phyloP scores from a whole-genome alignment of 805 yeast genomes.

The Lipomyces orientalis region DNA sequence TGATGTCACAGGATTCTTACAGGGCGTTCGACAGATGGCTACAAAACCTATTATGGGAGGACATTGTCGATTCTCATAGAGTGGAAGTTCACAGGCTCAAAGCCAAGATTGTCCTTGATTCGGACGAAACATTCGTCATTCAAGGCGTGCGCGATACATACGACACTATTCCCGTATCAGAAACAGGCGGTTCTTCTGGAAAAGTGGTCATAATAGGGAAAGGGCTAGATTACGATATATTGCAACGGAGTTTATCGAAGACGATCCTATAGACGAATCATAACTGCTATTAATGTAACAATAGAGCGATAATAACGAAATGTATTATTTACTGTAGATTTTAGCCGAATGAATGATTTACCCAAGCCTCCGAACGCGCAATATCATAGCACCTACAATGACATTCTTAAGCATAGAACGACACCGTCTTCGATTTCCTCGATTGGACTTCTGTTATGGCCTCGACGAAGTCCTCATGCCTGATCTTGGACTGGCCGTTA shows the following conservation, averaged over 20 bases:
- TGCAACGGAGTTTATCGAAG: background rate
- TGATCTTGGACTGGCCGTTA: constrained; percentile 87
- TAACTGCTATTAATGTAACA: background rate
- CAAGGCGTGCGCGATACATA: constrained; percentile 96
- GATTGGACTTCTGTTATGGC: constrained; percentile 99
- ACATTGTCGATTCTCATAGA: constrained; percentile 48
- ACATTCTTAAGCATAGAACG: constrained; percentile 79
- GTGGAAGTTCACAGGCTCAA: constrained; percentile 72
- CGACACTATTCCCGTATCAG: constrained; percentile 62
- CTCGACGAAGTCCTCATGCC: constrained; percentile 97
- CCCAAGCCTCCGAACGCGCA: background rate
- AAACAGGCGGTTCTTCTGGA: constrained; percentile 47
- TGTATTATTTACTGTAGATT: background rate
- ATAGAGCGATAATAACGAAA: background rate
- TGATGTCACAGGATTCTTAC: constrained; percentile 47
- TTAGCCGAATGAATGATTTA: background rate
- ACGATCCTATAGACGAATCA: background rate
- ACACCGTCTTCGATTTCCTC: constrained; percentile 91
- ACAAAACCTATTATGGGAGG: constrained; percentile 80
- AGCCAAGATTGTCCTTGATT: constrained; percentile 64
- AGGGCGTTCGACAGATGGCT: constrained; percentile 63
- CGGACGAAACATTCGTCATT: constrained; percentile 59
- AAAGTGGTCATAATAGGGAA: constrained; percentile 82
- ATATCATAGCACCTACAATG: background rate
- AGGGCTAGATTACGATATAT: constrained; percentile 49